Conservation (phyloP, 257 asterid species). For the Henckelia pumila region DNA sequence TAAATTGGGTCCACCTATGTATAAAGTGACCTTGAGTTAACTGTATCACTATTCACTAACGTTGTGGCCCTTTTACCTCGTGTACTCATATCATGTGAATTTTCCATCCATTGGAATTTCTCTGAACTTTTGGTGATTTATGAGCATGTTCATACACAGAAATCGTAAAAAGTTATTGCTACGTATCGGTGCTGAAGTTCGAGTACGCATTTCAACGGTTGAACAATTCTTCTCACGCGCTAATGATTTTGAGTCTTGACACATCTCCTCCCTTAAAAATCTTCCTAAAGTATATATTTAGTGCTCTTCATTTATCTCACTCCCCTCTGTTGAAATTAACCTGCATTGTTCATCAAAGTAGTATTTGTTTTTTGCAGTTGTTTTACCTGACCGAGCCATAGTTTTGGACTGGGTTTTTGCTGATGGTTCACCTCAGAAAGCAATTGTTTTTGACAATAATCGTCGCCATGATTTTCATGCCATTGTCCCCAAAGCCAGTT, state of each 20-base stretch:
- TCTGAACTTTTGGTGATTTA: conserved; percentile 7
- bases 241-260: neutral
- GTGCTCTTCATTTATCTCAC: conserved; percentile 15
- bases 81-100: neutral
- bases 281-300: neutral
- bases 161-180: conserved; percentile 6
- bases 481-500: conserved; percentile 53
- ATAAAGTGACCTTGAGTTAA: neutral
- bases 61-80: conserved; percentile 2
- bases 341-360: conserved; percentile 29
- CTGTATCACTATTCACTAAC: neutral
- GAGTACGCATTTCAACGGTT: neutral
- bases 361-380: conserved; percentile 54
- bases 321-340: conserved; percentile 19
- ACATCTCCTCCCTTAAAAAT: conserved; percentile 9
- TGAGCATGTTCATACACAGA: conserved; percentile 4
- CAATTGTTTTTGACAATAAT: conserved; percentile 72
- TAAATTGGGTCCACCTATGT: no score
- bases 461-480: conserved; percentile 70
- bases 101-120: neutral
- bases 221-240: neutral
- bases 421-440: conserved; percentile 84
- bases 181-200: neutral
- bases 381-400: conserved; percentile 71
- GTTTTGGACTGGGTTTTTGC: conserved; percentile 96